Conservation (phyloP, 1,139 yeast species). For the Saccharomyces hybrid region DNA sequence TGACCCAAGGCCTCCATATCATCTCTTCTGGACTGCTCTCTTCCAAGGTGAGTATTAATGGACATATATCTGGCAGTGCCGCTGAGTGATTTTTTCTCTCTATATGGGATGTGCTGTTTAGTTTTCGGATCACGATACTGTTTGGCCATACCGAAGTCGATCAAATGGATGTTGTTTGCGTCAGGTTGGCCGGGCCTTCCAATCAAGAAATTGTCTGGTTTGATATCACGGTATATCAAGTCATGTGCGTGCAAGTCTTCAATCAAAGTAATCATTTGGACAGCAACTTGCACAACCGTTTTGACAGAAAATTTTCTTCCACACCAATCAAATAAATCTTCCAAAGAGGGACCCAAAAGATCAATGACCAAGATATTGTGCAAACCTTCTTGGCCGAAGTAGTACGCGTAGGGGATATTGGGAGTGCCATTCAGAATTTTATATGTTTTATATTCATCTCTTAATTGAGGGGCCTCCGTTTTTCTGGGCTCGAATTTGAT, state of each 20-base stretch:
- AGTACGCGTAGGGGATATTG: slow-evolving; percentile 70
- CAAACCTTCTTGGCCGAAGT: slow-evolving; percentile 74
- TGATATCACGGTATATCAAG: slow-evolving; percentile 66
- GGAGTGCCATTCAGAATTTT: slow-evolving; percentile 52
- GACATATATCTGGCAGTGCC: slow-evolving; percentile 98
- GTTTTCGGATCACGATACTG: slow-evolving; percentile 94
- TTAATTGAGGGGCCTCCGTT: slow-evolving; percentile 71
- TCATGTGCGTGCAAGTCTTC: slow-evolving; percentile 63
- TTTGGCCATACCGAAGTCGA: slow-evolving; percentile 95
- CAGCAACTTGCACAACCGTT: slow-evolving; percentile 67
- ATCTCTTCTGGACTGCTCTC: slow-evolving; percentile 94
- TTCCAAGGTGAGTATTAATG: slow-evolving; percentile 92
- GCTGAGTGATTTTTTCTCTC: slow-evolving; percentile 91
- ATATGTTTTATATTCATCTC: slow-evolving; percentile 72
- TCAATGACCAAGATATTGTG: slow-evolving; percentile 71
- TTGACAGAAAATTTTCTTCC: slow-evolving; percentile 59
- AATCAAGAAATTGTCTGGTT: slow-evolving; percentile 95
- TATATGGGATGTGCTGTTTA: slow-evolving; percentile 89
- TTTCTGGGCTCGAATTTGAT: slow-evolving; percentile 75
- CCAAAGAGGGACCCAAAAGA: slow-evolving; percentile 67
- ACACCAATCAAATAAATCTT: slow-evolving; percentile 79
- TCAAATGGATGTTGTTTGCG: slow-evolving; percentile 81
- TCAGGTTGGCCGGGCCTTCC: slow-evolving; percentile 68
- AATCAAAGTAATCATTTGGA: slow-evolving; percentile 64
- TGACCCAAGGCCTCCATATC: slow-evolving; percentile 94